A percentile compares a stretch with the other conserved stretches of the same genome.
Evolutionary conservation across 2,329 filamentous ascomycete genomes (phyloP).

Genomic region (Thermothelomyces thermophilus): DNA sequence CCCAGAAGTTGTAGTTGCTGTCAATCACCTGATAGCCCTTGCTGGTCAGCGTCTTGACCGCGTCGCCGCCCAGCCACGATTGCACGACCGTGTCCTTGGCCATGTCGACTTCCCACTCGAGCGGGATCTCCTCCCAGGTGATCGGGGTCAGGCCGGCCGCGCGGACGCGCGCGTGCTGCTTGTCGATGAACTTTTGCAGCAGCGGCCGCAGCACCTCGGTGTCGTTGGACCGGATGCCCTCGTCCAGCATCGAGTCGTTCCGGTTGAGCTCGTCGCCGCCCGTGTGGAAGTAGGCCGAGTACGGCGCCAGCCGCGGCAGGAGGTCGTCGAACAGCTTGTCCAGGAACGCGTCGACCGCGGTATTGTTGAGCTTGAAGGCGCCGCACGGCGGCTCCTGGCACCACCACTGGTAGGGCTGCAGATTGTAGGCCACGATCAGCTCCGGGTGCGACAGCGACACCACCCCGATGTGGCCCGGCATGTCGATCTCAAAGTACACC

Average conservation of each 20-base stretch:
- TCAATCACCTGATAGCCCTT: conserved; percentile 65
- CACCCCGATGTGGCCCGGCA: conserved; percentile 70
- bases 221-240: conserved; percentile 62
- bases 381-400: conserved; percentile 60
- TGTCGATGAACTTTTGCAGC: conserved; percentile 69
- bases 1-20: conserved; percentile 73
- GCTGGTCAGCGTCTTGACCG: conserved; percentile 53
- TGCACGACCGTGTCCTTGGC: conserved; percentile 68
- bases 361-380: conserved; percentile 69
- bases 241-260: conserved; percentile 67
- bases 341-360: conserved; percentile 63
- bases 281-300: conserved; percentile 72
- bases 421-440: conserved; percentile 59
- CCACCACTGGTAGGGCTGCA: conserved; percentile 51
- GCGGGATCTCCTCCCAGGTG: conserved; percentile 83
- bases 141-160: conserved; percentile 62
- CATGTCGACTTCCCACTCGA: conserved; percentile 70
- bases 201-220: conserved; percentile 61
- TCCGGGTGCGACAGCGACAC: conserved; percentile 63
- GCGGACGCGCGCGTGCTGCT: conserved; percentile 59
- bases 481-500: conserved; percentile 71
- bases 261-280: conserved; percentile 83
- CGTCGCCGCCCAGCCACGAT: conserved; percentile 62
- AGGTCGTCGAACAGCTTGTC: conserved; percentile 68
- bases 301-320: conserved; percentile 62